Evolutionary conservation across 768 basidiomycete genomes (phyloP), one percentile per base, ranked within the genome.

Genomic region (Nidula microcarpa): DNA sequence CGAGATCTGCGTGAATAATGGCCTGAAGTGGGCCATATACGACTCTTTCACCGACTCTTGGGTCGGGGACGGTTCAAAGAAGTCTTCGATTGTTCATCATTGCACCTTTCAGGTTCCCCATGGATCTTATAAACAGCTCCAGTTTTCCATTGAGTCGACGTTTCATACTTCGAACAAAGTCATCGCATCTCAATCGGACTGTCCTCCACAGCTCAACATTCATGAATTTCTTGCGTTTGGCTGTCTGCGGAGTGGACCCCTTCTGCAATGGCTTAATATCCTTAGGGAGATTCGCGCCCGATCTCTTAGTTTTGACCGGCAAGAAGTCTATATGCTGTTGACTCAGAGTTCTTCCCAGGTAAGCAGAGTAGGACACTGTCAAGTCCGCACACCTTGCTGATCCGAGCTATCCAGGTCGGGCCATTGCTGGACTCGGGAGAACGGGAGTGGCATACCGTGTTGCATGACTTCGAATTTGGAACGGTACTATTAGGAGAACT

Each of bases 251-350:
- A 69, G 74, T 36, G 80, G 81, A 0, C 53, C 65, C 0, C 60
- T 53, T 2, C 55, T 83, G 0, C 80, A 82, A 47, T 81, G 79
- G 80, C 60, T 73, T 37, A 82, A 82, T 53, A 73, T 83, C 37
- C 53, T 70, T 10, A 70, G 74, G n/a, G 78, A 78, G 55, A 56
- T 83, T n/a, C 66, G 68, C 6, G 66, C 67, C 6, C 65, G 68
- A 17, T 57, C 59, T 0, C 55, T 84, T 51, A 70, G 66, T 7
- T 74, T 84, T 52, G 62, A 66, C 18, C 52, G 58, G 6, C 64
- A 66, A 0, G 74, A 73, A 14, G 74, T 83, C 0, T 68, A 78
- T 53, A 51, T 67, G 0, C 64, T 83, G 0, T 18, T 83, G 1
- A 64, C 60, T 8, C 82, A 81, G 51, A 68, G 79, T 16, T 68